Percentiles rank a stretch among this genome's conserved stretches.
Evolutionary conservation across 2,329 filamentous ascomycete species (phyloP).

Genomic region (Fusarium poae): DNA sequence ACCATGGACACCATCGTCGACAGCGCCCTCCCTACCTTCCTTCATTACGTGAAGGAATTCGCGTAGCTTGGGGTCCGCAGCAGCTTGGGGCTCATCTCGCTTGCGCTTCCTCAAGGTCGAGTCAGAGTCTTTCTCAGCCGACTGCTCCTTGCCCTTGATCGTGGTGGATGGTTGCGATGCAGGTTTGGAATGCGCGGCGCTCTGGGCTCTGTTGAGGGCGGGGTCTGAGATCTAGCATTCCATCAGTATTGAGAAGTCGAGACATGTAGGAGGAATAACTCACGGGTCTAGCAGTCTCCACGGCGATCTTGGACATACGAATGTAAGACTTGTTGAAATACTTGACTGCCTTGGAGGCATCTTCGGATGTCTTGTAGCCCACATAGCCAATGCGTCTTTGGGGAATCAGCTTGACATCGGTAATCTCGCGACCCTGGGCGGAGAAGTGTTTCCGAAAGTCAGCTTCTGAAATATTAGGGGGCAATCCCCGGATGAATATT

Average conservation of each 20-base stretch:
- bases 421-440: conserved; percentile 77
- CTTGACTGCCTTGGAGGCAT: conserved; percentile 85
- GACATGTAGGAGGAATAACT: conserved; percentile 47
- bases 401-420: conserved; percentile 91
- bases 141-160: conserved; percentile 35
- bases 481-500: conserved; percentile 84
- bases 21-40: conserved; percentile 56
- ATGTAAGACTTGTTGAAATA: conserved; percentile 98
- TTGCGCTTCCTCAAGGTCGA: conserved; percentile 76
- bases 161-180: conserved; percentile 33
- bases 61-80: conserved; percentile 80
- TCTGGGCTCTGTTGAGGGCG: conserved; percentile 51
- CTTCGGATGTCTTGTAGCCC: conserved; percentile 86
- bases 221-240: conserved; percentile 62
- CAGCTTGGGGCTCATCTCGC: conserved; percentile 67
- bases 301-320: conserved; percentile 92
- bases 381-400: conserved; percentile 95
- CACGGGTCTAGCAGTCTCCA: conserved; percentile 88
- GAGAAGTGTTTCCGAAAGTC: conserved; percentile 93
- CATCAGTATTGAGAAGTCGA: conserved; percentile 50
- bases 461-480: conserved; percentile 84
- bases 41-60: conserved; percentile 91
- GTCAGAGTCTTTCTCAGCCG: conserved; percentile 54
- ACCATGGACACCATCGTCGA: conserved; percentile 51
- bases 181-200: conserved; percentile 45